phyloP scores from a whole-genome alignment of 371 early-diverging fungal genomes.

The Dentiscutata heterogama region DNA sequence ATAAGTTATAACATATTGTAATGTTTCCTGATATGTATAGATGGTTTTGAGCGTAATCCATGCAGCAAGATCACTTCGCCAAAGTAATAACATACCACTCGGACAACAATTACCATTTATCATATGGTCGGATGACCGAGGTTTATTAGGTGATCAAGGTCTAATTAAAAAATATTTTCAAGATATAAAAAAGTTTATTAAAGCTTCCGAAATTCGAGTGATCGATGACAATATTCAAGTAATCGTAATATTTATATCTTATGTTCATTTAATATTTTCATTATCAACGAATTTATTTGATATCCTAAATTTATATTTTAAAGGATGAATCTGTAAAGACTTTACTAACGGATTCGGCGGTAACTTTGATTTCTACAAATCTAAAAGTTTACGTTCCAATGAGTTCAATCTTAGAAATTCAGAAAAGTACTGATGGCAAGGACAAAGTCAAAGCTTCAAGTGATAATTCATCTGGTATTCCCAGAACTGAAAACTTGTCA shows the following conservation, averaged over 20 bases:
- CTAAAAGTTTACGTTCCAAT: conserved; percentile 64
- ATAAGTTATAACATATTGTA: no score
- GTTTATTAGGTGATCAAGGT: conserved; percentile 49
- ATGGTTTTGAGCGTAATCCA: conserved; percentile 67
- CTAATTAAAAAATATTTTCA: conserved; percentile 56
- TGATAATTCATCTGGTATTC: not conserved
- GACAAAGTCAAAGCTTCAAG: not conserved
- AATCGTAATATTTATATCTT: conserved; percentile 10
- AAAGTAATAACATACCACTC: conserved; percentile 68
- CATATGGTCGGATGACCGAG: conserved; percentile 57
- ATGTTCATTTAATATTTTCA: not conserved
- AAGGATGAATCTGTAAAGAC: not conserved
- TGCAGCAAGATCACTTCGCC: conserved; percentile 71
- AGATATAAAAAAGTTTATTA: conserved; percentile 60
- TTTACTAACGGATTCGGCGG: conserved; percentile 47
- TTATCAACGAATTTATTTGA: not conserved
- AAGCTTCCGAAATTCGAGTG: conserved; percentile 55
- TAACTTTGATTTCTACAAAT: conserved; percentile 53
- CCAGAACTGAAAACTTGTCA: conserved; percentile 23
- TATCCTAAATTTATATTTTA: no score
- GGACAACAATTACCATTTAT: conserved; percentile 62
- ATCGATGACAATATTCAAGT: conserved; percentile 49
- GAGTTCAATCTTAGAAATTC: conserved; percentile 53
- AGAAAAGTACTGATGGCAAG: conserved; percentile 20
- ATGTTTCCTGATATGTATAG: conserved; percentile 40